Evolutionary conservation across 202 grass and related monocot genomes (phyloP), one percentile per base, ranked within the genome.

Genomic region (Schoenoplectus tabernaemontani): DNA sequence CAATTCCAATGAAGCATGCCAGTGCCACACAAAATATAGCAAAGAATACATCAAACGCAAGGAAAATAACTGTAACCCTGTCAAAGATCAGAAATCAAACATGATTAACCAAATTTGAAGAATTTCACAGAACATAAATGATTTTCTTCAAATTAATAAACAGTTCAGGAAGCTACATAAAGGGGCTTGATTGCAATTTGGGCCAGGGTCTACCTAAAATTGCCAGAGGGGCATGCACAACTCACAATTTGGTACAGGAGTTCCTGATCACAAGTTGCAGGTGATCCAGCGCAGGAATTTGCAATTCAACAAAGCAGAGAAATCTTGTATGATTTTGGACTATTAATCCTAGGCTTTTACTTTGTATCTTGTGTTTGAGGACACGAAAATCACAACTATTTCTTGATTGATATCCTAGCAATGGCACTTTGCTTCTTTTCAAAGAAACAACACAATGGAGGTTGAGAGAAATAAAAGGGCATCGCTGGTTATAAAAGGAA

Each of bases 1-100:
- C 96, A 82, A 99, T 89, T 5, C 92, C 92, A 78, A 99, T 99
- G 58, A 99, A 84, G 60, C 86, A 99, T 12, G 96, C 96, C 65
- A 99, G 84, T 77, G 74, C 88, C 82, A 99, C 79, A 54, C 92
- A 99, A 75, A 99, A 96, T 75, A 96, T 71, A 47, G 90, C 82
- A 30, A 99, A 91, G 82, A 99, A 89, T 57, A 99, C 88, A 76
- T 99, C 96, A 74, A 99, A 93, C 1, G 92, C 83, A 68, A 99
- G 87, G 54, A 99, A 99, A 57, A 96, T 81, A 48, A 96, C 80
- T 1, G 85, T 89, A 53, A 99, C 81, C 96, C 96, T 99, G 71
- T 56, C 28, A 75, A 53, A 75, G 47, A 75, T 54, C 46, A 75
- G 48, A 75, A 34, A 54, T 5, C 9, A 32, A 74, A 50, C 26